Percentiles rank a stretch among this genome's conserved stretches.
These are phyloP conservation scores for Punctularia strigosozonata DNA, from an alignment of 768 basidiomycete species.

Conservation along the genomic window DNA sequence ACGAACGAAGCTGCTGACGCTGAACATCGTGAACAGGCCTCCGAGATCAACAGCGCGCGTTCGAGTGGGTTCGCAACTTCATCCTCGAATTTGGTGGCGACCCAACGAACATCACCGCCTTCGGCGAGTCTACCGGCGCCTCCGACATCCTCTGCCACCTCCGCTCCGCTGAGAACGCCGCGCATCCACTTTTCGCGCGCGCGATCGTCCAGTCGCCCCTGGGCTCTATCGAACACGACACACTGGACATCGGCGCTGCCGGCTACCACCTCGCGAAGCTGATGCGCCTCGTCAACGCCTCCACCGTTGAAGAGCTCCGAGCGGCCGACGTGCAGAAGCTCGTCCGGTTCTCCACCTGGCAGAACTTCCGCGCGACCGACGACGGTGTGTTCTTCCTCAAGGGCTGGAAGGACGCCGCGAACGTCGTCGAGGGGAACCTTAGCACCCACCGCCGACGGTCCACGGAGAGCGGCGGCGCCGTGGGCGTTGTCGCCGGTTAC, in stretches of 20 bases:
- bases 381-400: constrained; percentile 59
- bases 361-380: constrained; percentile 46
- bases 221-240: constrained; percentile 45
- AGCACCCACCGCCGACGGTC: constrained; percentile 3
- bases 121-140: constrained; percentile 21
- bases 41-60: constrained; percentile 23
- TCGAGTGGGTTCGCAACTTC: constrained; percentile 42
- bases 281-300: constrained; percentile 41
- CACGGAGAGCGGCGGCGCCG: constrained; percentile 3
- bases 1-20: too few species aligned
- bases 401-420: constrained; percentile 38
- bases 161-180: constrained; percentile 50
- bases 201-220: constrained; percentile 68
- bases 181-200: constrained; percentile 52
- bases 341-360: constrained; percentile 27
- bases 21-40: neutral
- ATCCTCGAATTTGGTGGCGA: constrained; percentile 43
- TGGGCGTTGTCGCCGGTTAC: too few species aligned
- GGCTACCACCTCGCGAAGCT: constrained; percentile 59
- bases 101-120: constrained; percentile 21
- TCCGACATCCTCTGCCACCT: constrained; percentile 28
- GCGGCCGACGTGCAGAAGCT: constrained; percentile 46
- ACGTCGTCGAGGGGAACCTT: constrained; percentile 16
- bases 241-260: constrained; percentile 47
- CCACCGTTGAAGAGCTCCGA: constrained; percentile 52